Evolutionary conservation across 768 basidiomycete species (phyloP).

Genomic region (Podaxis sp.): DNA sequence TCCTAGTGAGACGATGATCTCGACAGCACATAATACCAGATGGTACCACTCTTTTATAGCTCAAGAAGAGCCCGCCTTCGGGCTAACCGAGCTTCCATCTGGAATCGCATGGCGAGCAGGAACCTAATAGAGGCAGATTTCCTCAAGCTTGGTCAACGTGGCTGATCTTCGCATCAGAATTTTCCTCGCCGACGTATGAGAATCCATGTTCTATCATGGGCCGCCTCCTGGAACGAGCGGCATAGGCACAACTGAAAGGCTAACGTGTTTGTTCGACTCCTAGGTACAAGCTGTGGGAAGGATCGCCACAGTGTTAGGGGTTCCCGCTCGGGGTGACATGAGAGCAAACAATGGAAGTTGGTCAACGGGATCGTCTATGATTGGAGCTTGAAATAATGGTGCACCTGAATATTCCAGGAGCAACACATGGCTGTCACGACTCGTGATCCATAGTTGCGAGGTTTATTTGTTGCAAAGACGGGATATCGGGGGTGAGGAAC

Average conservation of each 20-base stretch:
- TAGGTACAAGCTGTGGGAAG: background rate
- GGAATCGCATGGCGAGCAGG: slow-evolving; percentile 6
- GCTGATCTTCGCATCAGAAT: background rate
- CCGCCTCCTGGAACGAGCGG: background rate
- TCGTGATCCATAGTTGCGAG: background rate
- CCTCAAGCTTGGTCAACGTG: slow-evolving; percentile 1
- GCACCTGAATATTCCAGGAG: background rate
- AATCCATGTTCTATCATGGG: background rate
- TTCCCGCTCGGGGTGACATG: background rate
- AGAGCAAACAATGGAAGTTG: slow-evolving; percentile 1
- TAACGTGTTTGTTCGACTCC: background rate
- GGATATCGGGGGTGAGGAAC: background rate
- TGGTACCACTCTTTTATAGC: slow-evolving; percentile 5
- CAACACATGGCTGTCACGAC: background rate
- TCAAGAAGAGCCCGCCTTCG: background rate
- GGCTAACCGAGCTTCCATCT: background rate
- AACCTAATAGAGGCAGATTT: background rate
- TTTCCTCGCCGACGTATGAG: background rate
- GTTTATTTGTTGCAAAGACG: background rate
- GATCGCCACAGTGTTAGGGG: background rate
- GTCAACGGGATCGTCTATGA: background rate
- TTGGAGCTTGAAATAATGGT: background rate
- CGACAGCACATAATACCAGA: too few relatives aligned
- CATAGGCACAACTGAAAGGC: background rate
- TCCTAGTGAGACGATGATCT: too few relatives aligned